Conservation (phyloP, 805 yeast genomes). For the Barnettozyma populi region DNA sequence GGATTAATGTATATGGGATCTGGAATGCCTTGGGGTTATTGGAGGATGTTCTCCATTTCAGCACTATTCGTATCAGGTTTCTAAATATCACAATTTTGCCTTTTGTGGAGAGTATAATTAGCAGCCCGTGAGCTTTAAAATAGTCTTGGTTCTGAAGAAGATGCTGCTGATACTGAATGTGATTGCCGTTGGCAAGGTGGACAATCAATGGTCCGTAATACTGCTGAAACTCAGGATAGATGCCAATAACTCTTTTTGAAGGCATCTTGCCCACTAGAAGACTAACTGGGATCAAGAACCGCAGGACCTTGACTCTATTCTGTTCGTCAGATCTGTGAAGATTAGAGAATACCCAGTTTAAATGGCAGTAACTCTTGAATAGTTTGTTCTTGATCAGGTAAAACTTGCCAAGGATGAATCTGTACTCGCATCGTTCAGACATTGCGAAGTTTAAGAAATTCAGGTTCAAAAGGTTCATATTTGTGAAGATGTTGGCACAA, state of each 20-base stretch:
- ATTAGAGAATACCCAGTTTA: slow-evolving; percentile 37
- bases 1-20: slow-evolving; percentile 12
- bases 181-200: slow-evolving; percentile 38
- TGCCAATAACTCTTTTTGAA: slow-evolving; percentile 25
- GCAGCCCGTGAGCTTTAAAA: slow-evolving; percentile 33
- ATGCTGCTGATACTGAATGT: slow-evolving; percentile 29
- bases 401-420: slow-evolving; percentile 49
- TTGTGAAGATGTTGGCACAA: slow-evolving; percentile 57
- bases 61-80: slow-evolving; percentile 31
- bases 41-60: slow-evolving; percentile 6
- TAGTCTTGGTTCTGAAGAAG: slow-evolving; percentile 33
- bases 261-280: slow-evolving; percentile 49
- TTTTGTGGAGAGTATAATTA: slow-evolving; percentile 42
- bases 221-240: slow-evolving; percentile 23
- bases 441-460: slow-evolving; percentile 35
- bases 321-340: slow-evolving; percentile 5
- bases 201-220: slow-evolving; percentile 35
- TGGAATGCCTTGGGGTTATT: slow-evolving; percentile 7
- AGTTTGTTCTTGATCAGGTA: slow-evolving; percentile 49
- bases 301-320: slow-evolving; percentile 31
- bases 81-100: slow-evolving; percentile 40
- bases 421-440: slow-evolving; percentile 44
- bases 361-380: slow-evolving; percentile 40
- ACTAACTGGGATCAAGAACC: slow-evolving; percentile 46
- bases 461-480: slow-evolving; percentile 46